Base-by-base conservation (phyloP, 345 rosid genomes). In the Microcos paniculata region DNA sequence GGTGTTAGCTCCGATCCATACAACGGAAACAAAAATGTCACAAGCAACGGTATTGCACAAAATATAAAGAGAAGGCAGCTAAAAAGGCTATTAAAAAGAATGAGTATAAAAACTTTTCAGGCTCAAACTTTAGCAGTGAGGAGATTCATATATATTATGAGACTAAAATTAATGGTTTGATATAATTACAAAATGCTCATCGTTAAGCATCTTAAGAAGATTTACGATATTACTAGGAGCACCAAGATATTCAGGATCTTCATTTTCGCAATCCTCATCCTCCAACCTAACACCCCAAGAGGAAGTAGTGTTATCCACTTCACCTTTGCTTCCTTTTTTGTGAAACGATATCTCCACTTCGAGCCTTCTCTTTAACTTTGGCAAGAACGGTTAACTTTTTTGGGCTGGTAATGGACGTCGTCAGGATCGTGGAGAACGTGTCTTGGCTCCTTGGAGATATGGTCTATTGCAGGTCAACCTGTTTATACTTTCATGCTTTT, bases 1-100 rank as follows among this genome's bases (percentile, higher is more conserved):
- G 89, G 85, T 3, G 89, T 88, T 72, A 82, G 72, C 80, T 89
- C 90, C 8, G 90, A 87, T 80, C 87, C 90, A 63, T 89, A 85
- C 87, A 85, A 90, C 87, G 82, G 1, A 71, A 80, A 76, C 6
- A 49, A 49, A 48, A 38, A 59, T 28, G 42, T 9, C 59, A 28
- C 3, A 59, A 59, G 19, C n/a, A n/a, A n/a, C n/a, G n/a, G n/a
- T n/a, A n/a, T n/a, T n/a, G n/a, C n/a, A n/a, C n/a, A n/a, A n/a
- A n/a, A n/a, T n/a, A n/a, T n/a, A n/a, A n/a, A n/a, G n/a, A n/a
- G n/a, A n/a, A n/a, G n/a, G n/a, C n/a, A n/a, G 58, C 28, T 9
- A 42, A 10, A 55, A 55, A 55, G 2, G 59, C 13, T 21, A 18
- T 51, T 1, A 62, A 31, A 23, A n/a, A n/a, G n/a, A 63, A 63